Evolutionary conservation across 1,139 yeast genomes (phyloP), one percentile per base, ranked within the genome.

Genomic region (Kluyveromyces marxianus): DNA sequence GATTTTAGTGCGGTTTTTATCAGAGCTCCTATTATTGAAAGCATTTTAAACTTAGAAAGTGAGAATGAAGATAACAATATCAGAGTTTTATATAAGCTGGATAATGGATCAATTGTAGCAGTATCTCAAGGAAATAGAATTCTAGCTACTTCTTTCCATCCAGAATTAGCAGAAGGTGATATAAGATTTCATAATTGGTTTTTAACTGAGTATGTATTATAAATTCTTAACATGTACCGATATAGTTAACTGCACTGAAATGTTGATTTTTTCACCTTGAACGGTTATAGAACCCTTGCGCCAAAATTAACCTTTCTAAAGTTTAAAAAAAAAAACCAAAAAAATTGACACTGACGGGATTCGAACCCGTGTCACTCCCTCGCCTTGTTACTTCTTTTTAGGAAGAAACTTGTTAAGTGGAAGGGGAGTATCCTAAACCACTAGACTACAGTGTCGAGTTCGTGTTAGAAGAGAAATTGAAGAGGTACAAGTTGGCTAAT

Each of bases 61-160:
- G 21, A 14, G 21, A 14, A 14, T 14, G 54, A 70, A 50, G 40
- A 47, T 1, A 45, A 51, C 6, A 67, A 69, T 1, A 76, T 77
- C 1, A 67, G 76, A 51, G 62, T 77, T 1, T 63, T 79, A 39
- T 70, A 71, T 46, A 60, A 64, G 8, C 61, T 77, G 44, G 53
- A 74, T 0, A 35, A 44, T 7, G 52, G 50, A 33, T 59, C 74
- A 45, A 73, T 83, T 33, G 94, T 85, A 3, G 94, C 92, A 0
- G 90, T 84, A 3, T 70, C 77, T 56, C 90, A 85, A 60, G 86
- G 83, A 0, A 26, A 25, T n/a, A 72, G 72, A 44, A 69, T 77
- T 35, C 63, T 85, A 44, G 94, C 90, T 1, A 85, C 92, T 0
- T 79, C 89, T 2, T 86, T 86, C 64, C 95, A 86, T 60, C 95